A percentile compares a stretch with the other conserved stretches of the same genome.
These are phyloP conservation scores for Xylaria scruposa DNA, from an alignment of 495 filamentous ascomycete species.

Conservation along the genomic window DNA sequence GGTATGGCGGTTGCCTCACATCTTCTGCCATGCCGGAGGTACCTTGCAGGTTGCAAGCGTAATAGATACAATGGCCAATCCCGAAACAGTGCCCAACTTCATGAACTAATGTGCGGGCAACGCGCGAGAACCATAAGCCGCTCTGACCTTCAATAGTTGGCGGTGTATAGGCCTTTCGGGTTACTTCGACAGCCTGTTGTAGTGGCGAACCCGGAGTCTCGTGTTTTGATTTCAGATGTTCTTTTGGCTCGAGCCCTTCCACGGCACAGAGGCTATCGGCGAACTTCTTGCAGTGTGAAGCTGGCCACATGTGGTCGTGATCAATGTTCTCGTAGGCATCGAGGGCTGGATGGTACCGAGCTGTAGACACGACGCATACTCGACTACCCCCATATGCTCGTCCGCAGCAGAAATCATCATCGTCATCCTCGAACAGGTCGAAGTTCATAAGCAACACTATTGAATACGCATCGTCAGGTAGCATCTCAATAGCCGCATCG, in stretches of 20 bases:
- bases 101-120: constrained; percentile 65
- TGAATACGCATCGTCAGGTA: constrained; percentile 67
- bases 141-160: constrained; percentile 22
- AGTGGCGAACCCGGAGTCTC: constrained; percentile 23
- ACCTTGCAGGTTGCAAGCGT: constrained; percentile 74
- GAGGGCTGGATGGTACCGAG: constrained; percentile 64
- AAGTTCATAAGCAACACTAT: constrained; percentile 63
- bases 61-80: constrained; percentile 70
- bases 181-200: constrained; percentile 31
- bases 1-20: constrained; percentile 68
- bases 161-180: constrained; percentile 13
- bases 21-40: constrained; percentile 67
- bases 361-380: constrained; percentile 63
- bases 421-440: constrained; percentile 71
- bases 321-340: constrained; percentile 56
- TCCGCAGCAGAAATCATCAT: constrained; percentile 72
- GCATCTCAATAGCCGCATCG: constrained; percentile 60
- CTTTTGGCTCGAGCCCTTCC: constrained; percentile 13
- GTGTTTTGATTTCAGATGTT: background rate
- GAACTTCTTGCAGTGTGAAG: constrained; percentile 63
- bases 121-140: constrained; percentile 62
- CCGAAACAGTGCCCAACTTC: constrained; percentile 73
- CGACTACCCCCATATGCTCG: constrained; percentile 69
- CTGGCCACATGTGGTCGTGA: constrained; percentile 66
- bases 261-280: constrained; percentile 44